These are phyloP conservation scores for Euphorbia peplus DNA, from an alignment of 345 rosid genomes.

Conservation along the genomic window DNA sequence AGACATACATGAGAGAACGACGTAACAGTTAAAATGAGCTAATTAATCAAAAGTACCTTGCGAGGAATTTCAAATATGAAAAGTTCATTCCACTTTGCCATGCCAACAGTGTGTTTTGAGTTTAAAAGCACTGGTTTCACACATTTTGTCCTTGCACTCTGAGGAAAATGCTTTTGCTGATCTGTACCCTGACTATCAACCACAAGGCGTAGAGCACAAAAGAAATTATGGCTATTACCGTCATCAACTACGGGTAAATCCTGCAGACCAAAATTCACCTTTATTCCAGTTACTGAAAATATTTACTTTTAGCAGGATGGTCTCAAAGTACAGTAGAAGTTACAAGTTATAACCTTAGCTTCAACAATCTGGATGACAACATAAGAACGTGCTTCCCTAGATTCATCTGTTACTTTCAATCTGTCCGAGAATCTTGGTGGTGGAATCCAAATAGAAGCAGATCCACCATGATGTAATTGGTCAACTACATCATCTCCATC, in stretches of 20 bases:
- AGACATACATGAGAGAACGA: neutral
- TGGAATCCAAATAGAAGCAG: conserved; percentile 75
- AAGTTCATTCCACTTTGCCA: conserved; percentile 88
- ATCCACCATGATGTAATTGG: conserved; percentile 55
- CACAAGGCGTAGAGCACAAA: conserved; percentile 87
- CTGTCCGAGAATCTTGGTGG: conserved; percentile 92
- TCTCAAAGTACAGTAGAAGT: conserved; percentile 5
- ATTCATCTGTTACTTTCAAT: conserved; percentile 73
- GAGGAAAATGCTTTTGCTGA: conserved; percentile 88
- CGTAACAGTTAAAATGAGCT: neutral
- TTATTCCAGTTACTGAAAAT: conserved; percentile 1
- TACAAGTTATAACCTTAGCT: conserved; percentile 65
- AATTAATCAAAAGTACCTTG: conserved; percentile 41
- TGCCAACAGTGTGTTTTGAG: conserved; percentile 40
- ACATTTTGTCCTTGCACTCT: conserved; percentile 98
- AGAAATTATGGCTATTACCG: conserved; percentile 88
- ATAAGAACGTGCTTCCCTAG: conserved; percentile 68
- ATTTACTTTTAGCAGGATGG: neutral
- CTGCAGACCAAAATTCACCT: conserved; percentile 41
- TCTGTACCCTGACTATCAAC: conserved; percentile 75
- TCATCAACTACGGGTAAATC: conserved; percentile 76
- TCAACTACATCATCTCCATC: conserved; percentile 50
- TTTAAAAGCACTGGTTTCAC: conserved; percentile 63
- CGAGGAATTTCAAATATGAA: conserved; percentile 93
- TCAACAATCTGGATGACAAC: conserved; percentile 74